These are phyloP conservation scores for Saksenaea oblongispora DNA, from an alignment of 371 early-diverging fungal genomes.

Conservation along the genomic window DNA sequence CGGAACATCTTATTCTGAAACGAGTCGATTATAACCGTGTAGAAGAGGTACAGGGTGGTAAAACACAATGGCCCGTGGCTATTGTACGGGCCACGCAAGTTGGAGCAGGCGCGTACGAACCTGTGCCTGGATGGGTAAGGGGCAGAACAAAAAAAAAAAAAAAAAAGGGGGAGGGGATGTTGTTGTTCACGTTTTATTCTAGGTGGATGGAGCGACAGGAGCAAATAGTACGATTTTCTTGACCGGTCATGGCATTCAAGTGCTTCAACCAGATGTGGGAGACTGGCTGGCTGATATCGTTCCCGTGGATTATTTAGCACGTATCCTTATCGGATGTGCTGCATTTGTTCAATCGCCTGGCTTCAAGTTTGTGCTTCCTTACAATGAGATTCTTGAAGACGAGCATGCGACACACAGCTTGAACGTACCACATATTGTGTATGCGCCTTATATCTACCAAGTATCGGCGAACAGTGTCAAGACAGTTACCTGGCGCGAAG, in stretches of 20 bases:
- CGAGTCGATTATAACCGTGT: slow-evolving; percentile 54
- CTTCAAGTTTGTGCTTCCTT: slow-evolving; percentile 40
- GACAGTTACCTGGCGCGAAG: slow-evolving; percentile 31
- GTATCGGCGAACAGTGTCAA: slow-evolving; percentile 30
- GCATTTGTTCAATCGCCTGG: slow-evolving; percentile 36
- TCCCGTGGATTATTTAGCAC: slow-evolving; percentile 56
- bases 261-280: slow-evolving; percentile 40
- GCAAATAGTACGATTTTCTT: slow-evolving; percentile 46
- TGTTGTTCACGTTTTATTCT: too few species aligned
- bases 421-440: slow-evolving; percentile 25
- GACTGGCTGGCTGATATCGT: slow-evolving; percentile 48
- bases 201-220: slow-evolving; percentile 62
- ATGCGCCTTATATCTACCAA: slow-evolving; percentile 49
- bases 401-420: slow-evolving; percentile 19
- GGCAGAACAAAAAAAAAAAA: neutral
- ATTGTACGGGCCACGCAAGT: slow-evolving; percentile 66
- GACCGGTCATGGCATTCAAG: slow-evolving; percentile 42
- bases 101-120: slow-evolving; percentile 53
- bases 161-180: too few species aligned
- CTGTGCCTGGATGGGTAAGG: slow-evolving; percentile 65
- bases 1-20: slow-evolving; percentile 59
- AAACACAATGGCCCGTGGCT: slow-evolving; percentile 53
- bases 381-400: slow-evolving; percentile 39
- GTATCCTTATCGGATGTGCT: slow-evolving; percentile 35
- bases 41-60: slow-evolving; percentile 51